Evolutionary conservation across 495 filamentous ascomycete genomes (phyloP).

Genomic region (Wilcoxina mikolae): DNA sequence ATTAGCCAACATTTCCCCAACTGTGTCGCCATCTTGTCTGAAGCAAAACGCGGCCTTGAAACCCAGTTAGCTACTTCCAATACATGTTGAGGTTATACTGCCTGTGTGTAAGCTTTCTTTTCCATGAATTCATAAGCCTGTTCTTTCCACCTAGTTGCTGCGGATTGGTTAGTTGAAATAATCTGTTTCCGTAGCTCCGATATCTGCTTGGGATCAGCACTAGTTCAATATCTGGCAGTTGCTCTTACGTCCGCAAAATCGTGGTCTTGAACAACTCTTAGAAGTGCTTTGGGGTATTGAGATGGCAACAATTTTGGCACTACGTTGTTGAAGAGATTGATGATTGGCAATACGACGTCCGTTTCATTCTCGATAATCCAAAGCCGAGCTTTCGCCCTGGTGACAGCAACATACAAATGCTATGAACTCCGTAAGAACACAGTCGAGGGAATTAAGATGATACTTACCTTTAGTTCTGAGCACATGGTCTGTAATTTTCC

Average conservation of each 20-base stretch:
- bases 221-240: not conserved
- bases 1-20: not conserved
- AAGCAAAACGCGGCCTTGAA: not conserved
- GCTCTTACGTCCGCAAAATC: too few relatives aligned
- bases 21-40: not conserved
- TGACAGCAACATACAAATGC: constrained; percentile 6
- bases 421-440: not conserved
- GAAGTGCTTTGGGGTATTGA: too few relatives aligned
- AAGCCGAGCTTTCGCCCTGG: not conserved
- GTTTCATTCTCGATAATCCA: not conserved
- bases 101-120: not conserved
- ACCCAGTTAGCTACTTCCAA: not conserved
- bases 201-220: not conserved
- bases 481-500: not conserved
- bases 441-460: not conserved
- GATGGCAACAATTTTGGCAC: not conserved
- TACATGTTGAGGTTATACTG: not conserved
- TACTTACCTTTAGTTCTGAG: not conserved
- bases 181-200: not conserved
- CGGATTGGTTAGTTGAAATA: not conserved
- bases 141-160: not conserved
- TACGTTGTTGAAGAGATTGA: not conserved
- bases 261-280: too few relatives aligned
- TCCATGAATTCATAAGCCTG: not conserved
- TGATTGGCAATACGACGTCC: not conserved